A percentile compares a stretch with the other conserved stretches of the same genome.
Evolutionary conservation across 1,139 yeast species (phyloP).

Genomic region (Debaryomyces sp.): DNA sequence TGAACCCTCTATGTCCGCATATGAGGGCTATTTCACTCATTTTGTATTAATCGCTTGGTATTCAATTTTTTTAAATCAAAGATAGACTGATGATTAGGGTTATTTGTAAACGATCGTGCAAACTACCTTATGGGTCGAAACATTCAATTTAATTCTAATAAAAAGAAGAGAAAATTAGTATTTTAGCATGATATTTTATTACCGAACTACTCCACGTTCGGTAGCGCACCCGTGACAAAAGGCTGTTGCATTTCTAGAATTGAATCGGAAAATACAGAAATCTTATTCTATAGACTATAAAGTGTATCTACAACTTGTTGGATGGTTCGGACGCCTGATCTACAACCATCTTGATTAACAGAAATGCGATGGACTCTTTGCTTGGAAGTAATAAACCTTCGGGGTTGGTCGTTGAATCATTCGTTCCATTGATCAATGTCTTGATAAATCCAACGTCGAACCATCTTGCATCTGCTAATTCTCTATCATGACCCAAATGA

Average conservation of each 20-base stretch:
- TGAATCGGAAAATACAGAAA: background rate
- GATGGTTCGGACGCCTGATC: slow-evolving; percentile 29
- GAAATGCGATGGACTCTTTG: slow-evolving; percentile 44
- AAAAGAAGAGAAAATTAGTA: background rate
- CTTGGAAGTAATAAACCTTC: slow-evolving; percentile 46
- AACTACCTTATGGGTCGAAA: background rate
- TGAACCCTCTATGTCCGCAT: slow-evolving; percentile 55
- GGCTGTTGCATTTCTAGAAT: slow-evolving; percentile 6
- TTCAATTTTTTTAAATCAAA: background rate
- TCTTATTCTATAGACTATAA: slow-evolving; percentile 7
- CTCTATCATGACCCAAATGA: slow-evolving; percentile 80
- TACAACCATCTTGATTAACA: slow-evolving; percentile 45
- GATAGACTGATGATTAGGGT: background rate
- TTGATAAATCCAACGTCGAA: slow-evolving; percentile 59
- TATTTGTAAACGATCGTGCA: background rate
- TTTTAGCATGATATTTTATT: background rate
- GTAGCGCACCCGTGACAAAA: slow-evolving; percentile 2
- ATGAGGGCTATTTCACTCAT: slow-evolving; percentile 30
- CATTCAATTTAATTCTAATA: background rate
- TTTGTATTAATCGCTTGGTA: background rate
- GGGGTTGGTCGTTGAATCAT: slow-evolving; percentile 33
- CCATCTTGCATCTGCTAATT: slow-evolving; percentile 85
- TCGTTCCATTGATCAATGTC: slow-evolving; percentile 39
- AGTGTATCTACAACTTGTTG: slow-evolving; percentile 8
- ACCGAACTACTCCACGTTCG: slow-evolving; percentile 1